Evolutionary conservation across 75 land plant species (phyloP), one percentile per base, ranked within the genome.

Genomic region (Cupressus sempervirens): DNA sequence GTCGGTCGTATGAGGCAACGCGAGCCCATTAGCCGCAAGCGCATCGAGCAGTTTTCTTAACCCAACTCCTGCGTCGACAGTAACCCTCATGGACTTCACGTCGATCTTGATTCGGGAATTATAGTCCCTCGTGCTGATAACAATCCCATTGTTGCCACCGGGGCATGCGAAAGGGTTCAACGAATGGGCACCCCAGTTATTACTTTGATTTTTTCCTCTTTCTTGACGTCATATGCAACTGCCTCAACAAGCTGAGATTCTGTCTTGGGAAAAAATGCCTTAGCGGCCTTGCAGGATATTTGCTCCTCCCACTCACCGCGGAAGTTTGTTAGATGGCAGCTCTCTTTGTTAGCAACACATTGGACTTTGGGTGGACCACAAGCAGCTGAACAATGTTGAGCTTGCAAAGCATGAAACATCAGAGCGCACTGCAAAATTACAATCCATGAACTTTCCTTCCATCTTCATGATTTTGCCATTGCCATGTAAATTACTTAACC

Each of bases 81-180:
- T 50, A 50, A 50, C 52, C 10, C 14, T 50, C 52, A 50, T 50
- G 10, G 13, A 50, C 12, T 50, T 83, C 34, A 35, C 58, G 80
- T 94, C 88, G 3, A 94, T 74, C 23, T 79, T 84, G 45, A 93
- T 86, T 16, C 2, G 26, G 3, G 80, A 38, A 67, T 86, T 50
- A 10, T 50, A 50, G 13, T 50, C 13, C 52, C 52, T 12, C 11
- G 13, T 50, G 52, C 52, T 50, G 38, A 94, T 92, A 1, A 92
- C 80, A 14, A 93, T 23, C 7, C 89, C 74, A 2, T 46, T 18
- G 7, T 40, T 52, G 2, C 76, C 79, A 1, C 85, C 76, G 7
- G 95, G 96, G 86, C 96, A 93, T 5, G 88, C 90, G 46, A 93
- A 85, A 70, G 89, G 92, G 32, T 91, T 88, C 8, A 93, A 93